Evolutionary conservation across 2,329 filamentous ascomycete genomes (phyloP), one percentile per base, ranked within the genome.

Genomic region (Pyrenochaeta sp.): DNA sequence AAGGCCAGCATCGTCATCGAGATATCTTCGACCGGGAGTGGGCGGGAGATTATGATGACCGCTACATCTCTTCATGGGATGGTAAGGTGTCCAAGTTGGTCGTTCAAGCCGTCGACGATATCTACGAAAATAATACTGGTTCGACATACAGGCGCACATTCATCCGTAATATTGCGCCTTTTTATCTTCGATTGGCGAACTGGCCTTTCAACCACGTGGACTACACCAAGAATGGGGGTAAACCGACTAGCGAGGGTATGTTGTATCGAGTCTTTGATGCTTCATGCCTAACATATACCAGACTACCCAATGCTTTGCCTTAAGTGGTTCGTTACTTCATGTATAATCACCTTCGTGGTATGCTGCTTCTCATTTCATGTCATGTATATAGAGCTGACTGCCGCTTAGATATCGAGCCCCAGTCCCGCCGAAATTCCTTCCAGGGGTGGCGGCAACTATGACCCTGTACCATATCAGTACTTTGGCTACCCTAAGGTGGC

Each of bases 191-290:
- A 13, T 32, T 76, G 24, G 72, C 73, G 0, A 71, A 74, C 19
- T 76, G 73, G 73, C 72, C 72, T 1, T 66, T 70, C 25, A 68
- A 63, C 19, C 71, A 74, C 39, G 54, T 75, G 10, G 63, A 73
- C 25, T 71, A 66, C n/a, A 12, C 54, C 28, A 58, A 53, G 9
- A 65, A 68, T 47, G 47, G 56, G 8, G 66, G 64, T 1, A 63
- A 65, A 4, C 60, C 62, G 8, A 65, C 66, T 0, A 65, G 59
- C 40, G 64, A 70, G 49, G 67, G 65, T 65, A 62, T 6, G 49
- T 52, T 25, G n/a, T 15, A 25, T 30, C 27, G 28, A 22, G 13
- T 19, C 24, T 3, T 9, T 5, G 32, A 10, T 1, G 15, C 27
- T 5, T 22, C 6, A 46, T 30, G 25, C 32, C 40, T 65, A 42